These are phyloP conservation scores for Pseudogymnoascus sp. DNA, from an alignment of 2,329 filamentous ascomycete genomes.

Conservation along the genomic window DNA sequence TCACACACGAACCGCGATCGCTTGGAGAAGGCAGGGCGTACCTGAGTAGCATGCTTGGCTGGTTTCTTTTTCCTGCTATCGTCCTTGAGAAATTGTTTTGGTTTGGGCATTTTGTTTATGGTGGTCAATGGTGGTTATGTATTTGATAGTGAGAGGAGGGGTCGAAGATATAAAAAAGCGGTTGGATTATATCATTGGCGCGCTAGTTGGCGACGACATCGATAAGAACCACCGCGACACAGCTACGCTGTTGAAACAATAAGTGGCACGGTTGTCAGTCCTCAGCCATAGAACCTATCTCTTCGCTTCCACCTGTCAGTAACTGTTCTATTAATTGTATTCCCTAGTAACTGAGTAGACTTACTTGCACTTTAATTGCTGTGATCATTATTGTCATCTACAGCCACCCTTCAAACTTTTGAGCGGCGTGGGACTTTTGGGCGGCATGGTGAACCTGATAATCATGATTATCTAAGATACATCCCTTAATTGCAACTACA, in stretches of 20 bases:
- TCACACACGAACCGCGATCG: not conserved
- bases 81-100: conserved; percentile 30
- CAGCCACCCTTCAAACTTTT: too few species aligned
- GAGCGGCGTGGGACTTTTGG: too few species aligned
- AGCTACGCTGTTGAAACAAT: not conserved
- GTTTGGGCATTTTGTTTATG: conserved; percentile 24
- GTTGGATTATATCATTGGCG: conserved; percentile 3
- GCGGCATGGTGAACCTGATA: too few species aligned
- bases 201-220: not conserved
- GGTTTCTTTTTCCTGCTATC: conserved; percentile 30
- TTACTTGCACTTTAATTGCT: too few species aligned
- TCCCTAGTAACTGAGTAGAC: too few species aligned
- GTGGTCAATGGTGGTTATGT: not conserved
- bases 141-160: not conserved
- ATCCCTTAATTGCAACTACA: too few species aligned
- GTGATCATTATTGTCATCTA: too few species aligned
- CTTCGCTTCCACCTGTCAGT: too few species aligned
- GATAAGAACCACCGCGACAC: not conserved
- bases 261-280: too few species aligned
- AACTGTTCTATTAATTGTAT: too few species aligned
- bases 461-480: too few species aligned
- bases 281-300: too few species aligned
- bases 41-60: conserved; percentile 22
- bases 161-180: not conserved
- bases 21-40: conserved; percentile 10